Base-by-base conservation (phyloP, 257 asterid species). In the Gynochthodes officinalis region DNA sequence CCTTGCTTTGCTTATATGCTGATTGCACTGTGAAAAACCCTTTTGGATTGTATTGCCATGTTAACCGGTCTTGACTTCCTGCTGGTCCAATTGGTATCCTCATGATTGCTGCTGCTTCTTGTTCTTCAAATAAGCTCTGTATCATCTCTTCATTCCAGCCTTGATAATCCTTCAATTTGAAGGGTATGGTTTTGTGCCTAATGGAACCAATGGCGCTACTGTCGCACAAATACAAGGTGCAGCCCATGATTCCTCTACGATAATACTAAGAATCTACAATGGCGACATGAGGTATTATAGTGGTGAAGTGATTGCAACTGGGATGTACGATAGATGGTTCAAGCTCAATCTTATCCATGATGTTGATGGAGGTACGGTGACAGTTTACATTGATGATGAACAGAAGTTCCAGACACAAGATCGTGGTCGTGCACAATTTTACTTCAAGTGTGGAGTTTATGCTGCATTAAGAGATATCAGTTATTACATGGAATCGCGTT, bases 401-500 rank as follows among this genome's bases (percentile, higher is more conserved):
- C 49, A 63, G 23, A 74, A 64, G n/a, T 77, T 72, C 27, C 73
- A 71, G 52, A 61, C 72, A 8, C 60, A 44, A 23, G 87, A 80
- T 64, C 50, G 67, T 13, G 81, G 87, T 6, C 76, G 75, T 21
- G 77, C 81, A 4, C 75, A 74, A 12, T 72, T 80, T 44, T 48
- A 75, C 63, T 83, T 83, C 77, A 83, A 80, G 61, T 83, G 84
- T 75, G 87, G 87, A 25, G 85, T 80, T 39, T 80, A 83, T 73
- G 86, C 74, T 32, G 83, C 87, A 10, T 77, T 78, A 0, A 66
- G 16, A n/a, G 71, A 83, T 40, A 79, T 70, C 32, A 79, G 84
- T 30, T 76, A 82, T 28, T 79, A 73, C 49, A 79, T 79, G 86
- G 86, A 82, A 66, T 79, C 86, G 2, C 73, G 86, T 7, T 82